Percentiles rank a stretch among this genome's conserved stretches.
phyloP scores from a whole-genome alignment of 2,329 filamentous ascomycete species.

The Shiraia sp. region DNA sequence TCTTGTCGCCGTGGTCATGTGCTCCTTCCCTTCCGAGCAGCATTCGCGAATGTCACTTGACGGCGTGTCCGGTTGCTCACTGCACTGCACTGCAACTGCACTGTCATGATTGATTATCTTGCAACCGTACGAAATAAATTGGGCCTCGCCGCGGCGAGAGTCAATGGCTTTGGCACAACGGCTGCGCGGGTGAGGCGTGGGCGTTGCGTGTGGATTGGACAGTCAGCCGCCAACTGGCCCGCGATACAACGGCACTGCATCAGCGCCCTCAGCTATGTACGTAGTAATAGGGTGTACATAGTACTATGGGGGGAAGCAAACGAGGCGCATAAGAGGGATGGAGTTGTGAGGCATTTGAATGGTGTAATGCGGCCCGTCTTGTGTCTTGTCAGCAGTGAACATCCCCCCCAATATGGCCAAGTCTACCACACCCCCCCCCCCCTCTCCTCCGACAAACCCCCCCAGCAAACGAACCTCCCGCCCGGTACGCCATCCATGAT shows the following conservation, averaged over 20 bases:
- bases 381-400: too few species aligned
- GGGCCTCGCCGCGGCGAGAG: too few species aligned
- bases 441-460: too few species aligned
- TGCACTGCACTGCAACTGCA: neutral
- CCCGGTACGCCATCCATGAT: conserved; percentile 21
- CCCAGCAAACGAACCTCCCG: conserved; percentile 21
- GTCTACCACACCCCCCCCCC: too few species aligned
- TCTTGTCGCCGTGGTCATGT: conserved; percentile 1
- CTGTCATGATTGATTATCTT: neutral
- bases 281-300: too few species aligned
- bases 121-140: too few species aligned
- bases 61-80: neutral
- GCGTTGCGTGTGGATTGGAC: too few species aligned
- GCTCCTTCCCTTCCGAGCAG: conserved; percentile 2
- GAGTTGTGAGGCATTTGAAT: conserved; percentile 10
- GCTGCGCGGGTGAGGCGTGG: neutral
- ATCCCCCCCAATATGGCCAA: too few species aligned
- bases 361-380: conserved; percentile 13
- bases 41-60: conserved; percentile 5
- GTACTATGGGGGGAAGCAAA: too few species aligned
- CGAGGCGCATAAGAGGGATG: conserved; percentile 6
- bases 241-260: neutral
- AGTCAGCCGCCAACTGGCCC: too few species aligned
- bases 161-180: too few species aligned
- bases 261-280: too few species aligned